These are phyloP conservation scores for Ascosphaera acerosa DNA, from an alignment of 2,329 filamentous ascomycete species.

Conservation along the genomic window DNA sequence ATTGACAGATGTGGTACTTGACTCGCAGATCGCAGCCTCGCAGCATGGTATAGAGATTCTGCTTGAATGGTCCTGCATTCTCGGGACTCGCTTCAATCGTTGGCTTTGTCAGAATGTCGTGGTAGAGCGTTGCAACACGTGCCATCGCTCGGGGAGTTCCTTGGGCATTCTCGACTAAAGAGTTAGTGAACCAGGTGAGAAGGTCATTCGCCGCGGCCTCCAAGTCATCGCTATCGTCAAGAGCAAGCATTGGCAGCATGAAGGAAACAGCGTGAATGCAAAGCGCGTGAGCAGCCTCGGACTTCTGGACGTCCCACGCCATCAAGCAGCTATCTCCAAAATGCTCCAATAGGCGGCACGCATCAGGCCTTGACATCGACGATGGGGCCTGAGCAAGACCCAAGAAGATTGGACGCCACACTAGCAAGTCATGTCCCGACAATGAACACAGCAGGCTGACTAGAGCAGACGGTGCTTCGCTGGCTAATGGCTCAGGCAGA, in stretches of 20 bases:
- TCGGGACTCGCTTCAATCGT: conserved; percentile 39
- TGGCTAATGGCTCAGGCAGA: neutral
- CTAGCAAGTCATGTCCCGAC: conserved; percentile 15
- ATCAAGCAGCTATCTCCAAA: conserved; percentile 24
- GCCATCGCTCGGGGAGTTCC: conserved; percentile 45
- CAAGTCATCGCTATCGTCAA: conserved; percentile 30
- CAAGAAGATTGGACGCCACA: conserved; percentile 12
- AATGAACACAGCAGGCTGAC: conserved; percentile 10
- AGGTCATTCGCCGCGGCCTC: conserved; percentile 44
- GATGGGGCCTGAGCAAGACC: conserved; percentile 7
- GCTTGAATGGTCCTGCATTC: conserved; percentile 36
- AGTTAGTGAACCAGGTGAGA: conserved; percentile 51
- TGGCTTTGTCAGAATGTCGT: conserved; percentile 40
- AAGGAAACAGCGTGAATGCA: conserved; percentile 43
- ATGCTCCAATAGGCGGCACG: conserved; percentile 22
- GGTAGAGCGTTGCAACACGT: conserved; percentile 40
- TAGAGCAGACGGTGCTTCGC: neutral
- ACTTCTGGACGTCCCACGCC: conserved; percentile 38
- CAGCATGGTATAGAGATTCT: conserved; percentile 50
- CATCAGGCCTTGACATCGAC: conserved; percentile 12
- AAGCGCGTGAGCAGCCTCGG: conserved; percentile 43
- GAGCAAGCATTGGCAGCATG: conserved; percentile 37
- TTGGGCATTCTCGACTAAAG: conserved; percentile 38
- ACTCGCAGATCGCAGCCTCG: conserved; percentile 38
- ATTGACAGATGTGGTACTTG: conserved; percentile 48